These are phyloP conservation scores for Platanthera guangdongensis DNA, from an alignment of 106 monocot species.

Conservation along the genomic window DNA sequence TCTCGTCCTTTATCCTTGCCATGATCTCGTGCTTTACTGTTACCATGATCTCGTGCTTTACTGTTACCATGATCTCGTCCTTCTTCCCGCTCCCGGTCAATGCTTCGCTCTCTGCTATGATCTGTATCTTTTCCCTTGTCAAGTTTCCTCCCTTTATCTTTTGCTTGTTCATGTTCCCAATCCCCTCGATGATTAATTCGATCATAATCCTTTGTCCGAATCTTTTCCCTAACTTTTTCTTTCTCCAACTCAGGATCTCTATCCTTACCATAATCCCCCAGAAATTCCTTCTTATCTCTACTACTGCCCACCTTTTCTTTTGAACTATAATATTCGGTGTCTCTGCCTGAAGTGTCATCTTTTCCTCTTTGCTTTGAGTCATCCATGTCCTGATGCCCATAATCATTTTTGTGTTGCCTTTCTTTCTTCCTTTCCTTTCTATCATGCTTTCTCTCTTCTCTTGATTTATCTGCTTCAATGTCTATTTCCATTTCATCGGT, in stretches of 20 bases:
- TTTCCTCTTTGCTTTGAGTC: constrained; percentile 16
- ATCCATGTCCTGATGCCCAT: constrained; percentile 13
- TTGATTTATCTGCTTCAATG: constrained; percentile 2
- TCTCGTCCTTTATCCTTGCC: constrained; percentile 21
- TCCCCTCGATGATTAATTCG: background rate
- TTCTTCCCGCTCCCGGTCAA: constrained; percentile 14
- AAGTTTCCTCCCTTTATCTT: constrained; percentile 10
- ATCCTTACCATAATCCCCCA: constrained; percentile 10
- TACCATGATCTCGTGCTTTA: constrained; percentile 14
- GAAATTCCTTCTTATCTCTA: constrained; percentile 10
- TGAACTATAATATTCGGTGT: constrained; percentile 13
- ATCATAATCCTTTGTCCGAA: constrained; percentile 5
- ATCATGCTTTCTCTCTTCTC: constrained; percentile 32
- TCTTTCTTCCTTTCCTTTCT: constrained; percentile 29
- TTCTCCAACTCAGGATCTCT: constrained; percentile 11
- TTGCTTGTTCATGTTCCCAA: constrained; percentile 6
- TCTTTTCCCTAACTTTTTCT: constrained; percentile 18
- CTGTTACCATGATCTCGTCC: constrained; percentile 10
- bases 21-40: constrained; percentile 19
- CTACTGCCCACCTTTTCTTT: constrained; percentile 14
- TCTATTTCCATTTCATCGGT: background rate
- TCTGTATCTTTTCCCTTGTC: constrained; percentile 15
- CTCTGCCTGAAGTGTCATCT: constrained; percentile 6
- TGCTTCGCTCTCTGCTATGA: constrained; percentile 10
- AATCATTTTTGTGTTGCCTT: constrained; percentile 12